A percentile compares a stretch with the other conserved stretches of the same genome.
Conservation (phyloP, 108 stramenopile species). For the Cyclotella kingstonii region DNA sequence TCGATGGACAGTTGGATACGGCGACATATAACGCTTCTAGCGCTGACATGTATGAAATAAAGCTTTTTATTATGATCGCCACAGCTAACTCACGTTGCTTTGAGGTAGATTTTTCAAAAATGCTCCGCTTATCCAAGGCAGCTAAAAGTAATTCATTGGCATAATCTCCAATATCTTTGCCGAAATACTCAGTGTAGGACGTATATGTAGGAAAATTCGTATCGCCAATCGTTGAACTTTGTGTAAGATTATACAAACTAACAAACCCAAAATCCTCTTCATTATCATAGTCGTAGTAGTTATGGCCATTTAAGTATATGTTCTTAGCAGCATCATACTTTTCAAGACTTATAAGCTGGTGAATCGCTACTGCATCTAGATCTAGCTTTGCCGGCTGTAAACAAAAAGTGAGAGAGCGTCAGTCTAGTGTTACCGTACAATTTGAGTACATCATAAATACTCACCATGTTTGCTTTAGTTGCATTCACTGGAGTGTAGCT, state of each 20-base stretch:
- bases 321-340: slow-evolving; percentile 46
- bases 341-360: slow-evolving; percentile 64
- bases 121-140: slow-evolving; percentile 31
- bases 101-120: slow-evolving; percentile 28
- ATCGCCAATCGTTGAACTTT: slow-evolving; percentile 28
- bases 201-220: slow-evolving; percentile 16
- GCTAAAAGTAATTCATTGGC: slow-evolving; percentile 55
- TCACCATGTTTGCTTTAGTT: slow-evolving; percentile 34
- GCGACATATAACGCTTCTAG: slow-evolving; percentile 63
- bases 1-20: slow-evolving; percentile 39
- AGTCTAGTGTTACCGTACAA: not conserved
- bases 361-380: slow-evolving; percentile 65
- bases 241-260: slow-evolving; percentile 33
- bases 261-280: slow-evolving; percentile 22
- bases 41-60: slow-evolving; percentile 67
- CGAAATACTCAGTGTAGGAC: slow-evolving; percentile 18
- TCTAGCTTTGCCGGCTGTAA: slow-evolving; percentile 61
- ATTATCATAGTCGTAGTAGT: slow-evolving; percentile 44
- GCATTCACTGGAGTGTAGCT: slow-evolving; percentile 63
- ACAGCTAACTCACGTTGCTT: slow-evolving; percentile 61
- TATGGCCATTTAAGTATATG: slow-evolving; percentile 40
- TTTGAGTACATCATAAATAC: not conserved
- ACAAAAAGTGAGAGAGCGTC: not conserved
- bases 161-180: slow-evolving; percentile 23
- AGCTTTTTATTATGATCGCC: slow-evolving; percentile 41